Evolutionary conservation across 1,284 basidiomycete species (phyloP).

Genomic region (Hymenochaete sp.): DNA sequence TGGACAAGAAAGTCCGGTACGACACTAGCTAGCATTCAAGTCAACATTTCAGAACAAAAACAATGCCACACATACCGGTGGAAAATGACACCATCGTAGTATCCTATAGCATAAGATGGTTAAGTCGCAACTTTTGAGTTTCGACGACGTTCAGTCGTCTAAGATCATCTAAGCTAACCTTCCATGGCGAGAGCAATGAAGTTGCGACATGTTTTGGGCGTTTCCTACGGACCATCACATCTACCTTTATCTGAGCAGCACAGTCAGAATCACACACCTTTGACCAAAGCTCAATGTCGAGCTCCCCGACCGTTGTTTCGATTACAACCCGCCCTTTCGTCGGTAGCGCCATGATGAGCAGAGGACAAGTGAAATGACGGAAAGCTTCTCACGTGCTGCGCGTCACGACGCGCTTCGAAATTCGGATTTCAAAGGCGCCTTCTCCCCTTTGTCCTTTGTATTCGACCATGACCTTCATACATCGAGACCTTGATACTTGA

Average conservation of each 20-base stretch:
- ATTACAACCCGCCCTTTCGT: conserved; percentile 83
- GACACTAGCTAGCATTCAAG: conserved; percentile 36
- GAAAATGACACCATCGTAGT: conserved; percentile 92
- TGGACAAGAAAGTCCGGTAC: conserved; percentile 88
- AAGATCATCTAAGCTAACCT: conserved; percentile 42
- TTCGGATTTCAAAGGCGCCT: too few relatives aligned
- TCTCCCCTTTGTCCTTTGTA: too few relatives aligned
- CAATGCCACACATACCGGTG: conserved; percentile 53
- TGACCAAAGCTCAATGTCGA: conserved; percentile 93
- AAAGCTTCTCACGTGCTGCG: not conserved
- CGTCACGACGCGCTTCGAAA: not conserved
- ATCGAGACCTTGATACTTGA: too few relatives aligned
- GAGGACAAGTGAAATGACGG: not conserved
- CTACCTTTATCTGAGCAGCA: conserved; percentile 4
- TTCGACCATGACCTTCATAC: too few relatives aligned
- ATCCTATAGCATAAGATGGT: conserved; percentile 56
- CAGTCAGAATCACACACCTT: conserved; percentile 42
- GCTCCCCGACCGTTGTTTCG: conserved; percentile 84
- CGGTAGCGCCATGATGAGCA: conserved; percentile 55
- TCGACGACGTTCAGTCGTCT: not conserved
- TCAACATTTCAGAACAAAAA: not conserved
- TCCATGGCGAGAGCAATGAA: conserved; percentile 87
- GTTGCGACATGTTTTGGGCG: conserved; percentile 90
- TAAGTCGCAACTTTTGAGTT: too few relatives aligned
- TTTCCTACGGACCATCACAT: conserved; percentile 50